Conservation (phyloP, 2,329 filamentous ascomycete species). For the Zelopaecilomyces penicillatus region DNA sequence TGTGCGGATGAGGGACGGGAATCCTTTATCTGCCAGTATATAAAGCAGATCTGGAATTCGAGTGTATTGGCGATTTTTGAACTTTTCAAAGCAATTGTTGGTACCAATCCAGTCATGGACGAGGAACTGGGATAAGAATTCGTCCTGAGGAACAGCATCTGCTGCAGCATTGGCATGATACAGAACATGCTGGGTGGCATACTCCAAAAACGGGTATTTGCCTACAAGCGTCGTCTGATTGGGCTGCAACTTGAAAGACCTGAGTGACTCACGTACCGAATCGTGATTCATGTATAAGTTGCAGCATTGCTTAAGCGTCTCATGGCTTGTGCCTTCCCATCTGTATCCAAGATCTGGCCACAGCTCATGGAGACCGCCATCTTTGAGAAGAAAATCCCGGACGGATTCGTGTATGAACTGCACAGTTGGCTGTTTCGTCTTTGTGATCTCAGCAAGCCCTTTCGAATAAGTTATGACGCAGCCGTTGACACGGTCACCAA, state of each 20-base stretch:
- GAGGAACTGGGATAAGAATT: neutral
- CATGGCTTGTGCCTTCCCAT: neutral
- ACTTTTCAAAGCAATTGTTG: neutral
- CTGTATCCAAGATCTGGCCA: neutral
- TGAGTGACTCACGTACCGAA: no score
- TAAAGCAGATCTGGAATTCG: neutral
- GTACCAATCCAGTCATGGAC: neutral
- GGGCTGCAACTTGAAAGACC: no score
- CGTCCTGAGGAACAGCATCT: neutral
- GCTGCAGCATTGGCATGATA: slow-evolving; percentile 4
- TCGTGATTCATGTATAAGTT: neutral
- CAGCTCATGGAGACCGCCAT: slow-evolving; percentile 17
- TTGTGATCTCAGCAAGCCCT: slow-evolving; percentile 34
- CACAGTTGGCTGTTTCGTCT: slow-evolving; percentile 18
- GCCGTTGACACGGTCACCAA: slow-evolving; percentile 16
- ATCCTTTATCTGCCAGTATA: slow-evolving; percentile 2
- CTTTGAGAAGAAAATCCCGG: slow-evolving; percentile 34
- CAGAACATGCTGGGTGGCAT: slow-evolving; percentile 1
- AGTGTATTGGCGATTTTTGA: neutral
- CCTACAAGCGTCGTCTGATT: neutral
- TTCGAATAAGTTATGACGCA: slow-evolving; percentile 34
- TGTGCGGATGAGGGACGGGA: neutral
- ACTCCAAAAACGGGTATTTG: slow-evolving; percentile 2
- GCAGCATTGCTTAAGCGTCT: slow-evolving; percentile 3
- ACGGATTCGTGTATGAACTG: slow-evolving; percentile 46